Evolutionary conservation across 2,329 filamentous ascomycete genomes (phyloP), one percentile per base, ranked within the genome.

Genomic region (Tympanopsis confertula): DNA sequence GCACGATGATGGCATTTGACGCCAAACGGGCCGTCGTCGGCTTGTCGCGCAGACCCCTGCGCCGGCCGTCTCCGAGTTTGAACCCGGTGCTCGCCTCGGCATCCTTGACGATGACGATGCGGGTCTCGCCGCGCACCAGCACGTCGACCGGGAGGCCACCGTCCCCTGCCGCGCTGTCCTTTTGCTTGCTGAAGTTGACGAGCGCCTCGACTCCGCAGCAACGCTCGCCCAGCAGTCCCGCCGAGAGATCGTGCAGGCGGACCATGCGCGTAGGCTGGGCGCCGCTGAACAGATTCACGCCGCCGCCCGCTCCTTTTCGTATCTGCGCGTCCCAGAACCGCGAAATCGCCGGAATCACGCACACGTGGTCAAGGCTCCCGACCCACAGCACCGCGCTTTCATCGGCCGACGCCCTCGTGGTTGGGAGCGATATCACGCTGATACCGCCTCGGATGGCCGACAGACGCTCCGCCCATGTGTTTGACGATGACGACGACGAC

Each of bases 251-350:
- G 13, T 59, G 59, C 3, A 78, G 53, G 36, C 70, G 72, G 12
- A 72, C 50, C 69, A 77, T 77, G 35, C 67, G 63, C 2, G 65
- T 66, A 0, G 69, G 67, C 39, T 71, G 69, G 0, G 68, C 58
- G 35, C 70, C 69, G 41, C 66, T 70, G 45, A 76, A 77, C 2
- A 75, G 54, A 39, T 73, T 73, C 5, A 67, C 65, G 2, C 68
- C 65, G 12, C 64, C 64, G n/a, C 66, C 65, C 5, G 56, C 56
- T 13, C 63, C 61, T 42, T 65, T 68, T 12, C 69, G 68, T 10
- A 72, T 58, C 44, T 77, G 71, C 1, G 71, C 66, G 24, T 76
- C 72, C 72, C 73, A 77, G 53, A 77, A 78, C 13, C 65, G 65
- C 4, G 66, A 57, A 5, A 78, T 56, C 1, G 63, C 62, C 1